phyloP scores from a whole-genome alignment of 306 rosid species.

The Fagus crenata region DNA sequence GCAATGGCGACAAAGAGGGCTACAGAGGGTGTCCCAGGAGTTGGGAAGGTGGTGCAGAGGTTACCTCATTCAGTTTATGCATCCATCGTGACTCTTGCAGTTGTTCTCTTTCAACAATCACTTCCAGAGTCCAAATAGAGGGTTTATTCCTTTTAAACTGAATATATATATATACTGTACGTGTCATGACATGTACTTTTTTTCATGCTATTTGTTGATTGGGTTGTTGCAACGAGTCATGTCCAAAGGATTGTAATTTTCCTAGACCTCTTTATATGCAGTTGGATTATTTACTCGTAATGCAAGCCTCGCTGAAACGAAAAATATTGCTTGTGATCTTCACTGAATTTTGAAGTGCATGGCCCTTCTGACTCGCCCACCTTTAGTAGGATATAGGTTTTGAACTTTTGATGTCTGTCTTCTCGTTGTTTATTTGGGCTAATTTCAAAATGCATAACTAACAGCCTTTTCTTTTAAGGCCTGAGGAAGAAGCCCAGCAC shows the following conservation, averaged over 20 bases:
- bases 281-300: neutral
- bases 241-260: neutral
- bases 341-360: neutral
- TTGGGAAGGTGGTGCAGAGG: conserved; percentile 71
- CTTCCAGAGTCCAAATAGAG: conserved; percentile 15
- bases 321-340: neutral
- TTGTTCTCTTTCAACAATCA: conserved; percentile 49
- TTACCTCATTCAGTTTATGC: conserved; percentile 76
- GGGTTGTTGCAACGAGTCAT: neutral
- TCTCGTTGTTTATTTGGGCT: too few species aligned
- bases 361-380: too few species aligned
- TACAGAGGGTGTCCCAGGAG: conserved; percentile 85
- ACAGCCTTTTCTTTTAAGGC: too few species aligned
- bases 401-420: too few species aligned
- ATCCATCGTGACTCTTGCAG: conserved; percentile 58
- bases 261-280: neutral
- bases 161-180: conserved; percentile 16
- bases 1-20: conserved; percentile 81
- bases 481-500: too few species aligned
- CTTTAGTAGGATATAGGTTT: too few species aligned
- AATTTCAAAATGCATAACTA: too few species aligned
- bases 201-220: conserved; percentile 11
- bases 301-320: neutral
- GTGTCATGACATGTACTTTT: neutral
- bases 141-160: conserved; percentile 15